These are phyloP conservation scores for Metarhizium album DNA, from an alignment of 2,329 filamentous ascomycete species.

Conservation along the genomic window DNA sequence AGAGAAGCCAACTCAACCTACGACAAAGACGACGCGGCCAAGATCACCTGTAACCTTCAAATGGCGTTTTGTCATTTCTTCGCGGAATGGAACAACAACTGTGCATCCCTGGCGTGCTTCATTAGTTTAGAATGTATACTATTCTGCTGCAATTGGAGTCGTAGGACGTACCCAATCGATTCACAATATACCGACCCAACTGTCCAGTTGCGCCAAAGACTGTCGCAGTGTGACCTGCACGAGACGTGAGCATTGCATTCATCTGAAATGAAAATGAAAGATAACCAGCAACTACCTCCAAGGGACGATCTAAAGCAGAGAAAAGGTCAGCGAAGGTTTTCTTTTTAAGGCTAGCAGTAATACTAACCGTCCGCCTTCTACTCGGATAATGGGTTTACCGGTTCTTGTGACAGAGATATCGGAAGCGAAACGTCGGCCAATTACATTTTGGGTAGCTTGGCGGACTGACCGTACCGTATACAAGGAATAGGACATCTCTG, in stretches of 20 bases:
- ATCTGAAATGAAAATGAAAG: no score
- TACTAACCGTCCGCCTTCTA: slow-evolving; percentile 77
- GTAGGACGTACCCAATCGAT: slow-evolving; percentile 58
- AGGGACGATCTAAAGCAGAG: slow-evolving; percentile 59
- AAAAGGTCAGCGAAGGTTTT: slow-evolving; percentile 17
- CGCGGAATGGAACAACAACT: slow-evolving; percentile 84
- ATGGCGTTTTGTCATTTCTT: slow-evolving; percentile 97
- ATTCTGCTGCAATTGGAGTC: not conserved
- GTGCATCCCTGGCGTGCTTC: slow-evolving; percentile 86
- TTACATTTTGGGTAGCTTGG: slow-evolving; percentile 33
- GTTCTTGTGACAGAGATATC: slow-evolving; percentile 92
- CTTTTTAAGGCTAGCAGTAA: slow-evolving; percentile 12
- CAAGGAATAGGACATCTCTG: slow-evolving; percentile 46
- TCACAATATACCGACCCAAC: slow-evolving; percentile 93
- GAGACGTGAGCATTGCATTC: slow-evolving; percentile 16
- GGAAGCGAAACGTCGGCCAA: slow-evolving; percentile 48
- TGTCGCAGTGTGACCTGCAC: slow-evolving; percentile 80
- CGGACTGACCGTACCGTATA: slow-evolving; percentile 44
- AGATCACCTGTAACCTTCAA: slow-evolving; percentile 94
- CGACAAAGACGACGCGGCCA: slow-evolving; percentile 77
- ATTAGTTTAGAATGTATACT: not conserved
- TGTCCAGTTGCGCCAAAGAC: slow-evolving; percentile 97
- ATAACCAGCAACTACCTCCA: slow-evolving; percentile 56
- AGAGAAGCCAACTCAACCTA: slow-evolving; percentile 29
- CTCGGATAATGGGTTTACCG: slow-evolving; percentile 85